Conservation (phyloP, 768 basidiomycete species). For the Russula sp. region DNA sequence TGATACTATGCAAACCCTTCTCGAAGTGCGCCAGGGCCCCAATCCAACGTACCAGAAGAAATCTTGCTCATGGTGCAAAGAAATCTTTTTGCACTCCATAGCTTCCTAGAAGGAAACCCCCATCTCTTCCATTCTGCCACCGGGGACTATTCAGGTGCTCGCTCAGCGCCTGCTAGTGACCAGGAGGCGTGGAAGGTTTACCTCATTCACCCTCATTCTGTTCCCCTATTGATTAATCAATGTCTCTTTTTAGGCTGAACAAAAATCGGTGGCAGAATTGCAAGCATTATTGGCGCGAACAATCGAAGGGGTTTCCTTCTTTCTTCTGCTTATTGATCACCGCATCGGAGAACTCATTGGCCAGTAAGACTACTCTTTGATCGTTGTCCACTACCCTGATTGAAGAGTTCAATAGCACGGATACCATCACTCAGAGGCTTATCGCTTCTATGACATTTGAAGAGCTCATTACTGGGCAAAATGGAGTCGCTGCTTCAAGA, state of each 20-base stretch:
- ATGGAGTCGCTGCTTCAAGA: conserved; percentile 83
- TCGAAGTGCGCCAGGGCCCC: conserved; percentile 7
- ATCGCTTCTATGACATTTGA: conserved; percentile 73
- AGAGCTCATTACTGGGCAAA: conserved; percentile 75
- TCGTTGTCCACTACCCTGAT: background rate
- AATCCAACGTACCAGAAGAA: conserved; percentile 49
- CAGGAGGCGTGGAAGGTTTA: conserved; percentile 86
- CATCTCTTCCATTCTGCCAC: conserved; percentile 81
- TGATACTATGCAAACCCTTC: conserved; percentile 1
- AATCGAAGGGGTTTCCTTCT: conserved; percentile 91
- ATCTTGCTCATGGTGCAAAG: conserved; percentile 65
- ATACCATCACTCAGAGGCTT: conserved; percentile 59
- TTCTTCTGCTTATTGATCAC: conserved; percentile 89
- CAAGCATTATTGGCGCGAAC: conserved; percentile 69
- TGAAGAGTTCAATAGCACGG: conserved; percentile 47
- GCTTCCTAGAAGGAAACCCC: conserved; percentile 72
- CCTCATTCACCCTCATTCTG: conserved; percentile 5
- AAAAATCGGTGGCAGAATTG: conserved; percentile 72
- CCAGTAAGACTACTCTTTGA: conserved; percentile 45
- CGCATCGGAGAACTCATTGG: conserved; percentile 76
- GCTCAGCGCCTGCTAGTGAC: conserved; percentile 50
- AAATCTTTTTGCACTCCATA: conserved; percentile 70
- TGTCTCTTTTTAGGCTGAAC: conserved; percentile 53
- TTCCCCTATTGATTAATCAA: conserved; percentile 15
- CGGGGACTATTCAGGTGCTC: conserved; percentile 53